Base-by-base conservation (phyloP, 1,139 yeast species). In the Candida sp. region DNA sequence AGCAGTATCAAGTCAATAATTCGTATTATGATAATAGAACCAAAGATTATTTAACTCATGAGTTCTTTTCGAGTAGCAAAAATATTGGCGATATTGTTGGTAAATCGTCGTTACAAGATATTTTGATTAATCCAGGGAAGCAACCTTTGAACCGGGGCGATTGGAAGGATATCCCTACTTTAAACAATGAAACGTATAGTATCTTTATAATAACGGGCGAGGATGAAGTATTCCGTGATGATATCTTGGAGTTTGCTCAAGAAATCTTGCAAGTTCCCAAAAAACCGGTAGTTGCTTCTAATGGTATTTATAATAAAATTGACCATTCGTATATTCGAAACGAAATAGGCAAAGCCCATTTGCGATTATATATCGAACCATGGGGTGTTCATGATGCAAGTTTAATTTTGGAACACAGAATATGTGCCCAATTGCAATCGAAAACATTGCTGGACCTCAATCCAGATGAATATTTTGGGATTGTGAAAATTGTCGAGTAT, bases 221-320 rank as follows among this genome's bases (percentile, higher is more conserved):
- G 55, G 76, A 73, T 45, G 79, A 73, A 52, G 55, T 59, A 21
- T 69, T 73, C 48, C 57, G 77, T 45, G 77, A 73, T 49, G 76
- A 71, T 50, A 54, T 72, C 15, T 54, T 68, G 43, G 59, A 60
- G 37, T 73, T 73, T 72, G 55, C 61, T 9, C 58, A 62, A 38
- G 57, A 61, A 42, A 70, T 74, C 1, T 55, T 69, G 42, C 60
- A 53, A 21, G 60, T 60, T 5, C 67, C 68, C 1, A 54, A 59
- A 34, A 57, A 53, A 40, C 58, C 57, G 39, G n/a, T 9, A 6
- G 66, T 68, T 5, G 51, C 57, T 41, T 67, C 73, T 2, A 46
- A 58, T 23, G 61, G 64, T 33, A 43, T 46, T 33, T 49, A 48
- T 34, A 45, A 57, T 39, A 53, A 55, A 5, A 50, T 55, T 22